These are phyloP conservation scores for Kickxella alabastrina DNA, from an alignment of 192 early-diverging fungal species.

Conservation along the genomic window DNA sequence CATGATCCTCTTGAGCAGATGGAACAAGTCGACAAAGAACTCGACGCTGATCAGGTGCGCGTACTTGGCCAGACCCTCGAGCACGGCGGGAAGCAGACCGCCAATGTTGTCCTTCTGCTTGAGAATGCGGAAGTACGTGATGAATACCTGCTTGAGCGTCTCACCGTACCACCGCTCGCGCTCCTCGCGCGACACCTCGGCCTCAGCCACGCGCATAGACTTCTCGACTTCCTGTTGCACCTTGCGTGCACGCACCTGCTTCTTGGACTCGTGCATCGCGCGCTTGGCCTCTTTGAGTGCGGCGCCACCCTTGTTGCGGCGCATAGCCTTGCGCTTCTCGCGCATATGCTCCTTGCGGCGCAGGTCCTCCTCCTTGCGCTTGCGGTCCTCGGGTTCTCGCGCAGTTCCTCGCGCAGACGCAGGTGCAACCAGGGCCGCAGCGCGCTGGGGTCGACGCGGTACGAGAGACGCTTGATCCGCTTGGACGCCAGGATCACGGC, in stretches of 20 bases:
- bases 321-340: constrained; percentile 32
- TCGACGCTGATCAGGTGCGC: constrained; percentile 96
- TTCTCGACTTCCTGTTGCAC: constrained; percentile 45
- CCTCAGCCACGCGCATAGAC: constrained; percentile 84
- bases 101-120: constrained; percentile 74
- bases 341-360: constrained; percentile 52
- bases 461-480: constrained; percentile 77
- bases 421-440: constrained; percentile 78
- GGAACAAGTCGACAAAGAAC: constrained; percentile 87
- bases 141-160: constrained; percentile 90
- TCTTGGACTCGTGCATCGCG: constrained; percentile 61
- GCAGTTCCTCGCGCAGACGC: constrained; percentile 79
- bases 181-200: constrained; percentile 78
- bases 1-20: constrained; percentile 79
- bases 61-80: constrained; percentile 67
- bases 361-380: constrained; percentile 50
- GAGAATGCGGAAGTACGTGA: constrained; percentile 92
- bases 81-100: constrained; percentile 58
- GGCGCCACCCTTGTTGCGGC: constrained; percentile 34
- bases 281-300: constrained; percentile 50
- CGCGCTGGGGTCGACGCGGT: constrained; percentile 61
- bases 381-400: constrained; percentile 53
- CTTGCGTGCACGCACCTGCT: constrained; percentile 64
- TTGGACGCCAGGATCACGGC: constrained; percentile 81
- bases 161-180: constrained; percentile 82